Percentiles rank a stretch among this genome's conserved stretches.
Evolutionary conservation across 164 flowering plant genomes (phyloP).

Genomic region (Kalanchoe fedtschenkoi): DNA sequence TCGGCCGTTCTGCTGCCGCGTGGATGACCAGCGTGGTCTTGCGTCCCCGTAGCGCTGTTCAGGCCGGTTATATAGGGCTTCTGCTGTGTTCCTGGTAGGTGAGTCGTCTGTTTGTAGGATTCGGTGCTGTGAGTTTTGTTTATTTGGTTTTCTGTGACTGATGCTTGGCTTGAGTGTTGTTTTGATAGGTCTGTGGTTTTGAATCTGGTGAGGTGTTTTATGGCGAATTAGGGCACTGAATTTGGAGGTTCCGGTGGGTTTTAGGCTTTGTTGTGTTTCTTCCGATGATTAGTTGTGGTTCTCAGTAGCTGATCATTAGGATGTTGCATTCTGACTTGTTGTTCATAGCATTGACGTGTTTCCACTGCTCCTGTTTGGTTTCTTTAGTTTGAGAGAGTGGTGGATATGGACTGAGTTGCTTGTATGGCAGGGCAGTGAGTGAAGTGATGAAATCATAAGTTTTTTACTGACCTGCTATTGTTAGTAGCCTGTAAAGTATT

Average conservation of each 20-base stretch:
- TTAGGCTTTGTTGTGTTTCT: neutral
- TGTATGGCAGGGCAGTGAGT: neutral
- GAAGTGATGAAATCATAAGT: neutral
- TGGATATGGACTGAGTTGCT: neutral
- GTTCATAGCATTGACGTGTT: neutral
- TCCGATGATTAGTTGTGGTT: too few relatives aligned
- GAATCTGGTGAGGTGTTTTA: neutral
- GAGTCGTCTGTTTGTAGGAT: neutral
- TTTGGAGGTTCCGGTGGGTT: neutral
- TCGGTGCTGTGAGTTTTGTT: neutral
- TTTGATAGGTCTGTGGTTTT: neutral
- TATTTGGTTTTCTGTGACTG: neutral
- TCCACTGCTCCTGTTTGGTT: neutral
- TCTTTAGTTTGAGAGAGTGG: neutral
- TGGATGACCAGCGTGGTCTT: neutral
- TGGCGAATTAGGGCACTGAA: neutral
- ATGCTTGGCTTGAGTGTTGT: neutral
- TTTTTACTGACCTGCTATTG: neutral
- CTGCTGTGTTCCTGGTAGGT: neutral
- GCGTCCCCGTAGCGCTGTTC: neutral
- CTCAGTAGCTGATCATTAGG: neutral
- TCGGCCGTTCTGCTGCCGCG: neutral
- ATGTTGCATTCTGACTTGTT: neutral
- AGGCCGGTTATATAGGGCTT: neutral
- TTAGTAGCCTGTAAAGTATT: neutral